phyloP scores from a whole-genome alignment of 179 eudicot genomes.

The Beta lomatogona region DNA sequence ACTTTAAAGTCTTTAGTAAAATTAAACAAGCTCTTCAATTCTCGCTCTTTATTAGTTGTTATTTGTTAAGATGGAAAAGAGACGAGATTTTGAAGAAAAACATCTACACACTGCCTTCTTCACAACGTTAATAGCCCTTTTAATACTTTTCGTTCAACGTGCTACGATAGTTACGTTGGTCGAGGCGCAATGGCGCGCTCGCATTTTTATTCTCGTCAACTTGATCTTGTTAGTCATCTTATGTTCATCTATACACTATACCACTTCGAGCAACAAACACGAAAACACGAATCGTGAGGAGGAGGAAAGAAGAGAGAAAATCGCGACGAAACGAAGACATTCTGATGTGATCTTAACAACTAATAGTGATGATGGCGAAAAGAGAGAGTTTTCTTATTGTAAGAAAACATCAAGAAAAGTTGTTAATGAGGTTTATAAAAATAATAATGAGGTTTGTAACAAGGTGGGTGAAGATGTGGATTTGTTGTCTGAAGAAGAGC shows the following conservation, averaged over 20 bases:
- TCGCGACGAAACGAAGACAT: background rate
- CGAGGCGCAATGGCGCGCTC: slow-evolving; percentile 52
- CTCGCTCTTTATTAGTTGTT: no score
- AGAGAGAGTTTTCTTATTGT: background rate
- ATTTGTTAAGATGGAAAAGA: slow-evolving; percentile 21
- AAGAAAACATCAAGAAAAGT: background rate
- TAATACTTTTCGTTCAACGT: slow-evolving; percentile 17
- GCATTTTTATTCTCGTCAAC: slow-evolving; percentile 53
- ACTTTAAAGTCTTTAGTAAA: no score
- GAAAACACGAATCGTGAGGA: background rate
- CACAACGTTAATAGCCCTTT: slow-evolving; percentile 12
- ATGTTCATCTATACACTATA: slow-evolving; percentile 37
- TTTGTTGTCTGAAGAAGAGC: slow-evolving; percentile 49
- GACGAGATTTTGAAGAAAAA: background rate
- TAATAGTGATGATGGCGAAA: background rate
- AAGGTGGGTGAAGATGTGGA: slow-evolving; percentile 4
- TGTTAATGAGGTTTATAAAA: background rate
- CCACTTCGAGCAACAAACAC: background rate
- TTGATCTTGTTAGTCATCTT: slow-evolving; percentile 55
- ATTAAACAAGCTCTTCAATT: no score
- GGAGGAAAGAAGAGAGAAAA: background rate
- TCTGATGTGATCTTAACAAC: background rate
- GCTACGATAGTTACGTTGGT: slow-evolving; percentile 38
- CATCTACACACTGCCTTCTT: slow-evolving; percentile 6
- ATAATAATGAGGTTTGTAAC: no score